Evolutionary conservation across 1,139 yeast genomes (phyloP).

Genomic region (Groenewaldozyma sp.): DNA sequence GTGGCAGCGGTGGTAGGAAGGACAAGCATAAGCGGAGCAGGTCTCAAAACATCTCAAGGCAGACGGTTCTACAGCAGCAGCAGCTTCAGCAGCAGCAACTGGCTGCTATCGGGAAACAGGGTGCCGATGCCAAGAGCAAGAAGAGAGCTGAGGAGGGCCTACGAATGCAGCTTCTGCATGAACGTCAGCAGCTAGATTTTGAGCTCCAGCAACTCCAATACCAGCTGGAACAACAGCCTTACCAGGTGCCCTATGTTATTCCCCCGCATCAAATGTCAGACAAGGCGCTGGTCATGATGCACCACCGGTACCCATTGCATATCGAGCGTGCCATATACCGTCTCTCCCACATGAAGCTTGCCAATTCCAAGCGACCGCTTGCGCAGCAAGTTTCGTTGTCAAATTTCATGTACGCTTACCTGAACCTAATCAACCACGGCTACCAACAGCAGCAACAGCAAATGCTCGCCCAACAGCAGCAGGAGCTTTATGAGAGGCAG

Average conservation of each 20-base stretch:
- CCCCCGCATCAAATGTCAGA: slow-evolving; percentile 32
- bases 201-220: slow-evolving; percentile 9
- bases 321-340: slow-evolving; percentile 94
- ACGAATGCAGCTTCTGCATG: background rate
- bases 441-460: slow-evolving; percentile 31
- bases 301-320: slow-evolving; percentile 74
- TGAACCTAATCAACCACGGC: slow-evolving; percentile 81
- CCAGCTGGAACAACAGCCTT: slow-evolving; percentile 15
- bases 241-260: slow-evolving; percentile 29
- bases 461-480: slow-evolving; percentile 18
- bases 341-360: slow-evolving; percentile 81
- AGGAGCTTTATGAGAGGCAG: slow-evolving; percentile 11
- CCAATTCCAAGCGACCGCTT: slow-evolving; percentile 85
- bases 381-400: slow-evolving; percentile 87
- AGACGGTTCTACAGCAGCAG: slow-evolving; percentile 4
- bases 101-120: slow-evolving; percentile 9
- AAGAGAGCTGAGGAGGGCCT: slow-evolving; percentile 2
- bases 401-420: slow-evolving; percentile 94
- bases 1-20: background rate
- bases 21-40: background rate
- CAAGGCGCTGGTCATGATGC: slow-evolving; percentile 30
- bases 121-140: background rate
- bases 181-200: slow-evolving; percentile 4
- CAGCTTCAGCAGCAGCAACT: slow-evolving; percentile 5
- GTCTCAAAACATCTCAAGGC: background rate